phyloP scores from a whole-genome alignment of 768 basidiomycete genomes.

The Suillus plorans region DNA sequence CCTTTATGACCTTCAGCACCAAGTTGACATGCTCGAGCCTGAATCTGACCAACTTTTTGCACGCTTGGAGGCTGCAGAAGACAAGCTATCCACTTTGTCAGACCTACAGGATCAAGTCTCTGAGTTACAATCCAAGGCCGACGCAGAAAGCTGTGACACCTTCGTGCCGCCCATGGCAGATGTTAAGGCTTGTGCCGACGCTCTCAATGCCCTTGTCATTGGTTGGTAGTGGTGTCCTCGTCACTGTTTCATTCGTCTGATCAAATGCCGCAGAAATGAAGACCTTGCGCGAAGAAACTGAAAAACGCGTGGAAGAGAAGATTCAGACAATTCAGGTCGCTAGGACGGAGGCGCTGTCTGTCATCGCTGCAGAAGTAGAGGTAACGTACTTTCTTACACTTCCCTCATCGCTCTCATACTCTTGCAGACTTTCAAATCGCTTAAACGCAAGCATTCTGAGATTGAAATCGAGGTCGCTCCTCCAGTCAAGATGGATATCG shows the following conservation, averaged over 20 bases:
- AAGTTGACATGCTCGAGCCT: slow-evolving; percentile 39
- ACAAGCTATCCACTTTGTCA: slow-evolving; percentile 31
- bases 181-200: slow-evolving; percentile 30
- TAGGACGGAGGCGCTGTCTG: slow-evolving; percentile 38
- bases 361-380: slow-evolving; percentile 31
- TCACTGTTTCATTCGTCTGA: slow-evolving; percentile 1
- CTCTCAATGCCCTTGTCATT: slow-evolving; percentile 39
- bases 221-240: slow-evolving; percentile 32
- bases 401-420: slow-evolving; percentile 25
- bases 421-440: slow-evolving; percentile 33
- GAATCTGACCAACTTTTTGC: slow-evolving; percentile 30
- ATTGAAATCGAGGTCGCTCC: slow-evolving; percentile 33
- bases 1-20: slow-evolving; percentile 32
- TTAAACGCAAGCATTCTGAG: slow-evolving; percentile 64
- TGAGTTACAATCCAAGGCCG: slow-evolving; percentile 20
- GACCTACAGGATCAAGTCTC: slow-evolving; percentile 25
- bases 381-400: slow-evolving; percentile 10
- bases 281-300: slow-evolving; percentile 39
- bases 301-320: slow-evolving; percentile 46
- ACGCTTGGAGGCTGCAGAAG: slow-evolving; percentile 27
- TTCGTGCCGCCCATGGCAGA: slow-evolving; percentile 20
- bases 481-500: background rate
- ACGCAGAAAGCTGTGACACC: slow-evolving; percentile 13
- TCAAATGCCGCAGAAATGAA: slow-evolving; percentile 41
- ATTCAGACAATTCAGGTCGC: slow-evolving; percentile 43